Evolutionary conservation across 805 yeast species (phyloP).

Genomic region (Barnettozyma wickerhamii): DNA sequence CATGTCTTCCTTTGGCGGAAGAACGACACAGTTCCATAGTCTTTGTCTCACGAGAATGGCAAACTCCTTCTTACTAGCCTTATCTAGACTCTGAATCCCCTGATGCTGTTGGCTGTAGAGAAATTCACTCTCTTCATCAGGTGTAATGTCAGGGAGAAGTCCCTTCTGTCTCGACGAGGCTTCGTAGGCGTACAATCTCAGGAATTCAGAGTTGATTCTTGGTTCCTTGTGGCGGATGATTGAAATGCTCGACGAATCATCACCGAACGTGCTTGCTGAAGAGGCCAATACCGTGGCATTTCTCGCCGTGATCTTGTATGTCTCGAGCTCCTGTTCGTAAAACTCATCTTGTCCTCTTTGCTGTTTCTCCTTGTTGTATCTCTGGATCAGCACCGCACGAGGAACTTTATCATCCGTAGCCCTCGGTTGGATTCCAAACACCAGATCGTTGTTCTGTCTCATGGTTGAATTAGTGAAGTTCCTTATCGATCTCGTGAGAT

Average conservation of each 20-base stretch:
- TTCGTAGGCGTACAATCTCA: slow-evolving; percentile 47
- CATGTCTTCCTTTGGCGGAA: slow-evolving; percentile 47
- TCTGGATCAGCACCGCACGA: neutral
- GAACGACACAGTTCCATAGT: slow-evolving; percentile 48
- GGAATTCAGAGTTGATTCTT: slow-evolving; percentile 45
- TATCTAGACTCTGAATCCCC: slow-evolving; percentile 6
- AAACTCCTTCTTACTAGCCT: slow-evolving; percentile 29
- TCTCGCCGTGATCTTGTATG: slow-evolving; percentile 23
- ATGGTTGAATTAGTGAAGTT: slow-evolving; percentile 16
- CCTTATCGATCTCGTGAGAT: slow-evolving; percentile 18
- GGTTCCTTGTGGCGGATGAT: slow-evolving; percentile 36
- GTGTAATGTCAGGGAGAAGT: slow-evolving; percentile 28
- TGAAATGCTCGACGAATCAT: slow-evolving; percentile 4
- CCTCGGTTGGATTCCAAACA: slow-evolving; percentile 26
- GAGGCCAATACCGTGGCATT: slow-evolving; percentile 5
- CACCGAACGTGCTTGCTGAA: slow-evolving; percentile 2
- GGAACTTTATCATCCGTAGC: slow-evolving; percentile 25
- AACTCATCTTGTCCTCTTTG: neutral
- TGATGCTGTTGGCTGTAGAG: neutral
- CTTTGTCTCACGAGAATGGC: slow-evolving; percentile 43
- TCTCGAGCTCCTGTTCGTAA: slow-evolving; percentile 22
- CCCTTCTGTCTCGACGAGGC: slow-evolving; percentile 35
- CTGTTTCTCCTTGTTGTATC: neutral
- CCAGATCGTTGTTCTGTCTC: slow-evolving; percentile 16
- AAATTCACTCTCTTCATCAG: slow-evolving; percentile 28